Conservation (phyloP, 345 rosid species). For the Euphorbia pulcherrima region DNA sequence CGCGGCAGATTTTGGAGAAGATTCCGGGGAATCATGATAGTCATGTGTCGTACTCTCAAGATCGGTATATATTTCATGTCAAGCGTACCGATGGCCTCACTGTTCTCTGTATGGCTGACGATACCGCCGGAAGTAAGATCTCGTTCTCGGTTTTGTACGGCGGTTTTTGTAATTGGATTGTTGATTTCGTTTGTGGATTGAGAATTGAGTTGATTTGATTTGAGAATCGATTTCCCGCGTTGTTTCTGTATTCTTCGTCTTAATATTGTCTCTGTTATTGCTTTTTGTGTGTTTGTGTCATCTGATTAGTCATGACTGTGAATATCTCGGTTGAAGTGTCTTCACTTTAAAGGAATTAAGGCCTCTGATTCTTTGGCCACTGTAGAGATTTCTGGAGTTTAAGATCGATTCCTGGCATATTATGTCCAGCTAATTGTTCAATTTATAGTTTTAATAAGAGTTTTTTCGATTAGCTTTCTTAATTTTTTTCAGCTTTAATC, state of each 20-base stretch:
- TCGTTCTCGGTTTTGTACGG: not conserved
- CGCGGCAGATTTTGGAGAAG: constrained; percentile 77
- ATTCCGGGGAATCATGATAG: constrained; percentile 67
- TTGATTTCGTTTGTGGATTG: not conserved
- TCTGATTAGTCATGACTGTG: not conserved
- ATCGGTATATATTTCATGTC: constrained; percentile 84
- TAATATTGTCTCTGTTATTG: not conserved
- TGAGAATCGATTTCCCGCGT: not conserved
- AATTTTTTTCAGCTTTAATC: not conserved
- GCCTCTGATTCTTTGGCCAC: too few relatives aligned
- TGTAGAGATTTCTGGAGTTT: too few relatives aligned
- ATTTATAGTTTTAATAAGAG: too few relatives aligned
- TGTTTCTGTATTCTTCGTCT: not conserved
- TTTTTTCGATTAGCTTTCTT: not conserved
- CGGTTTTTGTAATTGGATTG: not conserved
- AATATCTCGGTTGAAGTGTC: not conserved
- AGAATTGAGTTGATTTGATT: not conserved
- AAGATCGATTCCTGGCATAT: too few relatives aligned
- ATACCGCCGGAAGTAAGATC: constrained; percentile 72
- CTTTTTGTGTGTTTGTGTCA: not conserved
- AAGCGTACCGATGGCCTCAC: constrained; percentile 97
- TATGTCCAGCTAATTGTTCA: too few relatives aligned
- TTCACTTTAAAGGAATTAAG: too few relatives aligned
- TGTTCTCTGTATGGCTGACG: constrained; percentile 96
- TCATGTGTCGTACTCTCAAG: constrained; percentile 89